Evolutionary conservation across 2,329 filamentous ascomycete species (phyloP), one percentile per base, ranked within the genome.

Genomic region (Hymenoscyphus fraxineus): DNA sequence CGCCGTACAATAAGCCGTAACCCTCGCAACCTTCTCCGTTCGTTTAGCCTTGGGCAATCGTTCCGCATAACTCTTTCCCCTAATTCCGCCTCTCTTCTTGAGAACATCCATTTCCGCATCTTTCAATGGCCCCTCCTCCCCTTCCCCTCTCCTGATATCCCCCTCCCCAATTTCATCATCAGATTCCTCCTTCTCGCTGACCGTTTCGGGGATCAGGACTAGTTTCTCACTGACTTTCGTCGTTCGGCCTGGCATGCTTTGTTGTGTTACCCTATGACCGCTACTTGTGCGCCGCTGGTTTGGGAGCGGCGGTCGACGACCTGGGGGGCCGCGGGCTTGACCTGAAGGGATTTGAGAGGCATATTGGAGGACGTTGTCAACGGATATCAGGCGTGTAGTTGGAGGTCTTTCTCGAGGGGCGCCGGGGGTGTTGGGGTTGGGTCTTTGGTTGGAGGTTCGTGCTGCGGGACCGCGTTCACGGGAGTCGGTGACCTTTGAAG

Each of bases 221-320:
- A 99, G 82, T 78, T 98, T 98, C 80, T 98, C 92, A 76, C 92
- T 97, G 68, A 96, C 89, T 77, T 98, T 97, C 35, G 92, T 96
- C 44, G 93, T 96, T 61, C 95, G 86, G 6, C 92, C 89, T 0
- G 94, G 95, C 69, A 97, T 71, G 80, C 79, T 66, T 83, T 83
- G 61, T 80, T 80, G 72, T 10, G 71, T 69, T 67, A 74, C 69
- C 64, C 72, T 79, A 3, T 75, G 72, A 0, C 72, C 82, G 77
- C 71, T 75, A 76, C 51, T 82, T 77, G 71, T 78, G 80, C 76
- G 82, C 73, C 72, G 85, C 77, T 75, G 80, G 70, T 70, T 76
- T 74, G 76, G 79, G 76, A 74, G 81, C 73, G 76, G 73, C 16
- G 83, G 81, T 62, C 60, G 78, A 35, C 81, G 77, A 38, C 81